A percentile compares a stretch with the other conserved stretches of the same genome.
phyloP scores from a whole-genome alignment of 352 stramenopile genomes.

The Phytophthora quininea region DNA sequence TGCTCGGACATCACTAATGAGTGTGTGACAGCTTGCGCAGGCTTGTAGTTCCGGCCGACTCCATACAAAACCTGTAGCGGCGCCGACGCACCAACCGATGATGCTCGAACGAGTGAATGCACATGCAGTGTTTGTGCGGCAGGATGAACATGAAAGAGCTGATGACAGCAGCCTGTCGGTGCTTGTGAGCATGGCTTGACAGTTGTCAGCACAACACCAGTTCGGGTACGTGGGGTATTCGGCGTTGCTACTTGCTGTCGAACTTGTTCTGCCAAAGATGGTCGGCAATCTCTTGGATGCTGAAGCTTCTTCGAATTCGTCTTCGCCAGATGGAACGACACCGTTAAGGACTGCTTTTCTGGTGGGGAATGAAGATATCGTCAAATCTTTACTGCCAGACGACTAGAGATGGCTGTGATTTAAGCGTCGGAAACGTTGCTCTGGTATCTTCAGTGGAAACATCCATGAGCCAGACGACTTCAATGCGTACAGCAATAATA shows the following conservation, averaged over 20 bases:
- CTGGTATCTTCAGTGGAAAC: conserved; percentile 40
- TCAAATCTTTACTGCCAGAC: conserved; percentile 35
- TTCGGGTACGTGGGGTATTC: conserved; percentile 63
- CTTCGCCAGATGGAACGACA: conserved; percentile 42
- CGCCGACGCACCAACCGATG: no score
- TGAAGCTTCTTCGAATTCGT: conserved; percentile 39
- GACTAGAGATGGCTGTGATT: conserved; percentile 51
- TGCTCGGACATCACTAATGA: no score
- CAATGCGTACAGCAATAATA: conserved; percentile 14
- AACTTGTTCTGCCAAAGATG: conserved; percentile 43
- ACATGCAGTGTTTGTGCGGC: no score
- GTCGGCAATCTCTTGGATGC: conserved; percentile 44
- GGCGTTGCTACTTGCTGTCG: conserved; percentile 56
- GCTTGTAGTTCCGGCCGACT: no score
- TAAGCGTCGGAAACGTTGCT: conserved; percentile 63
- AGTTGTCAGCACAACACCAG: no score
- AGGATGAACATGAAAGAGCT: no score
- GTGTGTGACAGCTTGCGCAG: no score
- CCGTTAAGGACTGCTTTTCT: conserved; percentile 70
- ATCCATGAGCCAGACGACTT: conserved; percentile 13
- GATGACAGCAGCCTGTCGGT: no score
- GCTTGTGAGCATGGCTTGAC: no score
- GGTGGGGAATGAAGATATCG: conserved; percentile 44
- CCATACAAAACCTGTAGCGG: no score
- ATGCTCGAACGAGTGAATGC: no score